Conservation (phyloP, 306 rosid species). For the Inga laurina region DNA sequence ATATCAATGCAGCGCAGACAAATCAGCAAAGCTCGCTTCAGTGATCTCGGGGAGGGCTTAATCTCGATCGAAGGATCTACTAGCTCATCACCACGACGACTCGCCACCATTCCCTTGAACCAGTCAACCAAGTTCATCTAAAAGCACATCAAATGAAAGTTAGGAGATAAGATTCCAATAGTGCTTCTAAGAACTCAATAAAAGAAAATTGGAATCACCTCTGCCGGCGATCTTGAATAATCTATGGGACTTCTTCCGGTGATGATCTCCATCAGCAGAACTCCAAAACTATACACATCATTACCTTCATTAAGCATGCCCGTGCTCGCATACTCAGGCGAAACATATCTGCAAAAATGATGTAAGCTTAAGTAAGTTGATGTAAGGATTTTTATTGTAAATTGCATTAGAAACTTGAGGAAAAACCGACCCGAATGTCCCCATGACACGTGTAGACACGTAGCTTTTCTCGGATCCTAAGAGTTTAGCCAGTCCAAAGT, state of each 20-base stretch:
- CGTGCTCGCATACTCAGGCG: constrained; percentile 96
- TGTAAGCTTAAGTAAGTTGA: background rate
- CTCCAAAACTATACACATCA: constrained; percentile 93
- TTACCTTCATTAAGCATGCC: constrained; percentile 97
- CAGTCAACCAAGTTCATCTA: constrained; percentile 98
- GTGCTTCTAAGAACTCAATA: background rate
- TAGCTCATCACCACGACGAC: constrained; percentile 83
- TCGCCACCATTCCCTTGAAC: constrained; percentile 91
- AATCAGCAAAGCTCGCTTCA: constrained; percentile 80
- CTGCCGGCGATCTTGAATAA: constrained; percentile 87
- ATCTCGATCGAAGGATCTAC: constrained; percentile 77
- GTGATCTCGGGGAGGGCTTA: constrained; percentile 73
- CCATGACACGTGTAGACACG: constrained; percentile 97
- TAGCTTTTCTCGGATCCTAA: constrained; percentile 80
- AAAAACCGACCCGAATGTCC: constrained; percentile 81
- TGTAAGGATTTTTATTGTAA: background rate
- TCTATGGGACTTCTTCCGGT: constrained; percentile 96
- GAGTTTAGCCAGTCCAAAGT: constrained; percentile 97
- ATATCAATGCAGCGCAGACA: constrained; percentile 91
- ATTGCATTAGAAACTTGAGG: background rate
- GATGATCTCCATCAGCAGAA: constrained; percentile 94
- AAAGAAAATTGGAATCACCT: constrained; percentile 52
- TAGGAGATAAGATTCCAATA: background rate
- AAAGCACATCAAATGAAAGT: constrained; percentile 28
- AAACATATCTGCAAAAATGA: constrained; percentile 70